phyloP scores from a whole-genome alignment of 1,284 basidiomycete genomes.

The Sanguinoderma infundibulare region DNA sequence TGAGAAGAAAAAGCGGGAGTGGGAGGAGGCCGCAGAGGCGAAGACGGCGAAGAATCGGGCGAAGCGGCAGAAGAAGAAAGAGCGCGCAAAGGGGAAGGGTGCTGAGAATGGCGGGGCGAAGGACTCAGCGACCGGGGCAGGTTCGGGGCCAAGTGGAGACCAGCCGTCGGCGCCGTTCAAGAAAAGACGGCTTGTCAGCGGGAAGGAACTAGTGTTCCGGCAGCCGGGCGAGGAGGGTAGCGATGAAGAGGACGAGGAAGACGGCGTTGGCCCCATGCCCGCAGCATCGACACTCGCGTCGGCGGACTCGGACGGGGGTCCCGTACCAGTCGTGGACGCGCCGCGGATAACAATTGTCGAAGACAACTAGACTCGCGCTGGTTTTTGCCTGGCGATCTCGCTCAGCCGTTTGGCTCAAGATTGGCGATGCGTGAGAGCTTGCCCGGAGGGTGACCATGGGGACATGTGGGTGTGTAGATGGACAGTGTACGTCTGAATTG shows the following conservation, averaged over 20 bases:
- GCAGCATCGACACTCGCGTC: constrained; percentile 16
- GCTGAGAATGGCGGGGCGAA: constrained; percentile 31
- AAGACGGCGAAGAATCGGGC: constrained; percentile 94
- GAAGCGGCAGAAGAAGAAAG: constrained; percentile 91
- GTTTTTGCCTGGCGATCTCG: neutral
- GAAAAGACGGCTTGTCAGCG: constrained; percentile 58
- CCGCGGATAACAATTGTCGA: constrained; percentile 56
- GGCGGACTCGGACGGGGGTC: constrained; percentile 10
- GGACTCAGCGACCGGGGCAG: constrained; percentile 26
- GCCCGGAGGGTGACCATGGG: constrained; percentile 4
- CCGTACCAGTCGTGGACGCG: constrained; percentile 38
- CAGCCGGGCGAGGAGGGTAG: constrained; percentile 56
- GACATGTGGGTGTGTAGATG: constrained; percentile 3
- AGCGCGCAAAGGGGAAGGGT: constrained; percentile 49
- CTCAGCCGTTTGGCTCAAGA: neutral
- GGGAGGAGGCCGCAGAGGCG: constrained; percentile 71
- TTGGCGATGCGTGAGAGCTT: neutral
- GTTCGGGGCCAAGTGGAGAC: constrained; percentile 28
- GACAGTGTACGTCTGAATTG: constrained; percentile 13
- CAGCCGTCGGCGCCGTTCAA: constrained; percentile 43
- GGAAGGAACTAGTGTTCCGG: constrained; percentile 61
- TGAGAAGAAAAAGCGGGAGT: constrained; percentile 63
- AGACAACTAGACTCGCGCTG: constrained; percentile 43
- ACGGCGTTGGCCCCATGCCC: constrained; percentile 34
- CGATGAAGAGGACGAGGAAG: constrained; percentile 42